Percentiles rank a stretch among this genome's conserved stretches.
phyloP scores from a whole-genome alignment of 495 filamentous ascomycete genomes.

The Neurospora sp. region DNA sequence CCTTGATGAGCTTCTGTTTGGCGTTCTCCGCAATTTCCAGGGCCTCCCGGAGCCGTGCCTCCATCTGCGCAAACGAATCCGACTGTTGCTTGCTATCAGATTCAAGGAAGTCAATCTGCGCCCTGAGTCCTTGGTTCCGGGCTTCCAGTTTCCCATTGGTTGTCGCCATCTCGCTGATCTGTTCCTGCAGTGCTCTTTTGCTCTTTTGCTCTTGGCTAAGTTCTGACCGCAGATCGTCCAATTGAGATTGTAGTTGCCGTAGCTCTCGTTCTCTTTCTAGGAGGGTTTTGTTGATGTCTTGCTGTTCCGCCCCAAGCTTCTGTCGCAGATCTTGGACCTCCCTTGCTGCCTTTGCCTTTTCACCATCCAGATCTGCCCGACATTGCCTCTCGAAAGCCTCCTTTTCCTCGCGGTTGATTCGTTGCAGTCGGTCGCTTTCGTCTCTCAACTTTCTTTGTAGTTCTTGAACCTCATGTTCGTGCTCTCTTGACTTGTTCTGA shows the following conservation, averaged over 20 bases:
- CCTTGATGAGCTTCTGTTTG: constrained; percentile 74
- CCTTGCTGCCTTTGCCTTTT: constrained; percentile 43
- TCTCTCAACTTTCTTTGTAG: constrained; percentile 27
- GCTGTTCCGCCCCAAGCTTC: constrained; percentile 50
- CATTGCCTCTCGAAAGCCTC: constrained; percentile 32
- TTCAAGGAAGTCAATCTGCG: constrained; percentile 78
- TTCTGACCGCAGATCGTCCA: constrained; percentile 46
- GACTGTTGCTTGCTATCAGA: constrained; percentile 79
- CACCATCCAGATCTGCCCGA: constrained; percentile 43
- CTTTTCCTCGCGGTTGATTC: constrained; percentile 29
- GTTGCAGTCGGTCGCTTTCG: constrained; percentile 18
- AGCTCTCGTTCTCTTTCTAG: constrained; percentile 53
- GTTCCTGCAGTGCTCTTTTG: constrained; percentile 25
- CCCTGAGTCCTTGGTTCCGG: constrained; percentile 60
- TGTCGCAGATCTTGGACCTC: constrained; percentile 58
- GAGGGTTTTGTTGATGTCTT: constrained; percentile 52
- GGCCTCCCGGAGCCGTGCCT: constrained; percentile 68
- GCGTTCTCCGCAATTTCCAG: constrained; percentile 53
- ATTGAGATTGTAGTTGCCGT: constrained; percentile 37
- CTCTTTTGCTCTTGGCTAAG: constrained; percentile 43
- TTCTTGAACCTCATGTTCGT: constrained; percentile 24
- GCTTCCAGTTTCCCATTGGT: constrained; percentile 61
- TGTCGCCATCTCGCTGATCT: constrained; percentile 52
- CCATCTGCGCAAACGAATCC: constrained; percentile 63
- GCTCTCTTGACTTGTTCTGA: constrained; percentile 27